Base-by-base conservation (phyloP, 192 early-diverging fungal species). In the Glomus cerebriforme region DNA sequence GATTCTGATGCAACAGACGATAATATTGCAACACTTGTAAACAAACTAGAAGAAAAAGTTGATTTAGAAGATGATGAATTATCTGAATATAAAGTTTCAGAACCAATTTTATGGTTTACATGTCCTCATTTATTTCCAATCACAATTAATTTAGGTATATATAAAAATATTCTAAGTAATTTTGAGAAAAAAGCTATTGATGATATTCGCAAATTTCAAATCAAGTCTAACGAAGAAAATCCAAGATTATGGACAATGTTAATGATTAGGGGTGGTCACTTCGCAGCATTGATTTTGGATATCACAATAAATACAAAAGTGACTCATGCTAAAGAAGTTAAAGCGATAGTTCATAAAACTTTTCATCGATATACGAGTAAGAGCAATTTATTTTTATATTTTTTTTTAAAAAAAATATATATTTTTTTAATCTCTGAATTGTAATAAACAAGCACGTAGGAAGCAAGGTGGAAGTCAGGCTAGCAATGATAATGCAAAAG, bases 401-500 rank as follows among this genome's bases (percentile, higher is more conserved):
- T 69, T n/a, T 59, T 26, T 4, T 78, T 15, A n/a, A n/a, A 29
- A 6, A 10, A 26, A 45, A 19, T 17, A 58, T 1, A 73, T 59
- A 24, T 34, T 24, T 49, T 59, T 76, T 71, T 34, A 15, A 49
- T 59, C 0, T 9, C n/a, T 74, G 27, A 31, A 5, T 59, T 17
- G 31, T 35, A 26, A 45, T 79, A 1, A 6, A 13, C 7, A 34
- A 90, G 89, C 96, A 6, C 91, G 98, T 43, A 86, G 93, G 73
- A 98, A 98, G 79, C 98, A 99, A 82, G 98, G 98, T 79, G 97
- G 97, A 0, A 88, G 94, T 27, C 98, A 99, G 84, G 90, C 91
- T 37, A 87, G 84, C 26, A 90, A 95, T 69, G 96, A 97, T 85
- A 88, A 84, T 49, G 83, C 92, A 6, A 95, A 95, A 80, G 96